Evolutionary conservation across 108 stramenopile genomes (phyloP), one percentile per base, ranked within the genome.

Genomic region (Skeletonema potamos): DNA sequence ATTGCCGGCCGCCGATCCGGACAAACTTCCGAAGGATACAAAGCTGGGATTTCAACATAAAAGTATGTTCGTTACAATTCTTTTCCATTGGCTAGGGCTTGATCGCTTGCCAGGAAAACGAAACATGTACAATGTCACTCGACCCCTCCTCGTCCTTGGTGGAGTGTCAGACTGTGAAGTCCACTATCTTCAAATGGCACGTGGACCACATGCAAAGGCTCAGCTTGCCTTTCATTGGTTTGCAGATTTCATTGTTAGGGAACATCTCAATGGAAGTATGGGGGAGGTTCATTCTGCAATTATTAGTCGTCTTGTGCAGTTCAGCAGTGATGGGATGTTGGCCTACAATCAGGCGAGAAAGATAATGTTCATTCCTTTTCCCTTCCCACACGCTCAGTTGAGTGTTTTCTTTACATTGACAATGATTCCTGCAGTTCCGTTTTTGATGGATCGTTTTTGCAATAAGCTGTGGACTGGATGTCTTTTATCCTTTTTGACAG

Each of bases 331-430:
- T 70, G 92, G 88, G 13, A 86, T 86, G 89, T 70, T 86, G 43
- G 57, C 58, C 29, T 93, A 93, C 79, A 86, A 93, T 61, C 81
- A 86, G 54, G 86, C 85, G 8, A 73, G 92, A 30, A 87, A 93
- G 77, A 88, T 90, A 58, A 83, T 74, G 77, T 86, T 75, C 61
- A 85, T 93, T 32, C 92, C 92, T 13, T 93, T 93, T 51, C 92
- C 92, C 1, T 90, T 92, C 58, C 83, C 80, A 2, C 89, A 89
- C 74, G 89, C 88, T 8, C 92, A 93, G 64, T 43, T 90, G 8
- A 77, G 84, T 20, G 81, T 73, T 27, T 66, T 93, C 34, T 93
- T 80, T 54, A 76, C 84, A 30, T 28, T 85, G 28, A 54, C 80
- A 3, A 68, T 89, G 51, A 62, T 90, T 6, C 62, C 67, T 13